Evolutionary conservation across 257 asterid species (phyloP).

Genomic region (Lavandula angustifolia): DNA sequence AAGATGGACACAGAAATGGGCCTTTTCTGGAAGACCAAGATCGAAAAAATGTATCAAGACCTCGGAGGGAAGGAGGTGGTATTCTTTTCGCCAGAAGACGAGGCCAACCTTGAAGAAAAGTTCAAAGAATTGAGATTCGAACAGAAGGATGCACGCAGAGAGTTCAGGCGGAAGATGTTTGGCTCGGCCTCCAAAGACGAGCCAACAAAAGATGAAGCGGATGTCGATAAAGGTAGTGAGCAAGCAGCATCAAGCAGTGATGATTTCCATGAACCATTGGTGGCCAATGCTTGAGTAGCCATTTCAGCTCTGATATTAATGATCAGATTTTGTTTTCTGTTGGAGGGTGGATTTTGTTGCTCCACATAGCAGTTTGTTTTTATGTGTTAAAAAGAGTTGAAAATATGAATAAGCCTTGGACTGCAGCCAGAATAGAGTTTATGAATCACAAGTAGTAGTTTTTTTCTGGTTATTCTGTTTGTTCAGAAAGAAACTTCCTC

Average conservation of each 20-base stretch:
- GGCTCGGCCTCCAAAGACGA: slow-evolving; percentile 59
- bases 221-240: slow-evolving; percentile 37
- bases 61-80: slow-evolving; percentile 83
- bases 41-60: slow-evolving; percentile 77
- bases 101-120: slow-evolving; percentile 58
- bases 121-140: slow-evolving; percentile 56
- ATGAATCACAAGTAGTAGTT: neutral
- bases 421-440: neutral
- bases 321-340: slow-evolving; percentile 14
- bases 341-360: neutral
- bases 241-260: slow-evolving; percentile 25
- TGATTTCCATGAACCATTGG: slow-evolving; percentile 49
- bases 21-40: slow-evolving; percentile 81
- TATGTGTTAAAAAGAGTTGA: neutral
- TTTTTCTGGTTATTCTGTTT: neutral
- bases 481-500: neutral
- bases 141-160: slow-evolving; percentile 57
- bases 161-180: slow-evolving; percentile 63
- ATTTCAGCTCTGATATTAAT: neutral
- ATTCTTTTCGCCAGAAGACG: slow-evolving; percentile 78
- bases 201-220: slow-evolving; percentile 37
- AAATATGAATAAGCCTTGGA: neutral
- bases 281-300: slow-evolving; percentile 56
- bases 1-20: slow-evolving; percentile 89
- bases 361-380: neutral